Evolutionary conservation across 208 protist species (phyloP), one percentile per base, ranked within the genome.

Genomic region (Zelonia costaricensis): DNA sequence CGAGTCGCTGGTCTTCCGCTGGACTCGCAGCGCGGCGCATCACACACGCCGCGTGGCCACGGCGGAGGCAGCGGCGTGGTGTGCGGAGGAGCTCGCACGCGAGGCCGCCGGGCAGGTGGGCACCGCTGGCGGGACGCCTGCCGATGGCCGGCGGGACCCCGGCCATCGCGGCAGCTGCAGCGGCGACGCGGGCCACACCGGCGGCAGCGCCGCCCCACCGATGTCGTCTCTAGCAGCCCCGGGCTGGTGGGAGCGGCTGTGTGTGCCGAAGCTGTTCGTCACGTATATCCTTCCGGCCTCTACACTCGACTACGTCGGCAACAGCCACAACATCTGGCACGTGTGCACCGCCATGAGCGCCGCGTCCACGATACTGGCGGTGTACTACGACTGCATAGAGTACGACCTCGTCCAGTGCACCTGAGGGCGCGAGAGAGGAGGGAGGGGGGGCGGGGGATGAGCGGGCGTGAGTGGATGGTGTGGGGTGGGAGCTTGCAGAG

Each of bases 271-370:
- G 36, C 43, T 67, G 18, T 39, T 84, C 54, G 66, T 65, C 40
- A 63, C 48, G 16, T 86, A 76, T 55, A 22, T 84, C 18, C 47
- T 82, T 12, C 81, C 78, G 1, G 49, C 74, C 23, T 48, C 63
- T 12, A 80, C 84, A 2, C 53, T 92, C 25, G 74, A 85, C 43
- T 92, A 80, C 57, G 56, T 73, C 31, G 75, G 75, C 48, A 88
- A 92, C 54, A 87, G 79, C 31, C 80, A 92, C 61, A 82, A 76
- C 47, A 13, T 92, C 0, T 92, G 86, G 86, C 86, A 92, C 61
- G 42, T 86, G 40, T 82, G 60, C 53, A 76, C 78, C 30, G 69
- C 63, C 12, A 59, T 92, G 48, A 84, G 79, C 58, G 62, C 69
- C 0, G 47, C 83, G 6, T 74, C 66, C 27, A 75, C 61, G 25